A percentile compares a stretch with the other conserved stretches of the same genome.
phyloP scores from a whole-genome alignment of 257 asterid species.

The Coffea eugenioides region DNA sequence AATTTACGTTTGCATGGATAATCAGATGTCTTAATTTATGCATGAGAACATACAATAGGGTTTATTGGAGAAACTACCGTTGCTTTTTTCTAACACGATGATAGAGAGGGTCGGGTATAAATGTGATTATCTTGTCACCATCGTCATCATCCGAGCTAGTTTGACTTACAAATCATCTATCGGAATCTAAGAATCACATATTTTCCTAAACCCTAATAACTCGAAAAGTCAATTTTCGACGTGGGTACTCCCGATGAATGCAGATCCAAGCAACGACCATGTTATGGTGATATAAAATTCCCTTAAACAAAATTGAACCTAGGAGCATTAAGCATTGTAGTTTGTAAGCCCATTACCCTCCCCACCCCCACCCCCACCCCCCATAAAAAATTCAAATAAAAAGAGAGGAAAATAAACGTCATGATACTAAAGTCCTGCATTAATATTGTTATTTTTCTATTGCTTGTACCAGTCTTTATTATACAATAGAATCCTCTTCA shows the following conservation, averaged over 20 bases:
- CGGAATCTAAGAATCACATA: background rate
- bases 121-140: background rate
- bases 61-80: background rate
- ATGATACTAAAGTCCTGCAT: too few relatives aligned
- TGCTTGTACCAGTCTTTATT: background rate
- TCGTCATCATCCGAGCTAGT: background rate
- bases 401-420: too few relatives aligned
- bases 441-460: too few relatives aligned
- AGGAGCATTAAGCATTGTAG: background rate
- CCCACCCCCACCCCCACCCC: background rate
- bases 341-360: background rate
- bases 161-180: background rate
- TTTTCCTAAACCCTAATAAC: background rate
- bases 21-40: background rate
- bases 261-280: background rate
- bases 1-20: background rate
- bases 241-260: background rate
- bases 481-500: background rate
- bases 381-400: too few relatives aligned
- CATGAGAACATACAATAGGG: background rate
- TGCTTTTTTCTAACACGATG: background rate
- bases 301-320: background rate
- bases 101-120: background rate
- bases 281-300: background rate
- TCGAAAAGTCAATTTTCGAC: background rate